Conservation (phyloP, 768 basidiomycete species). For the Trametes meyenii region DNA sequence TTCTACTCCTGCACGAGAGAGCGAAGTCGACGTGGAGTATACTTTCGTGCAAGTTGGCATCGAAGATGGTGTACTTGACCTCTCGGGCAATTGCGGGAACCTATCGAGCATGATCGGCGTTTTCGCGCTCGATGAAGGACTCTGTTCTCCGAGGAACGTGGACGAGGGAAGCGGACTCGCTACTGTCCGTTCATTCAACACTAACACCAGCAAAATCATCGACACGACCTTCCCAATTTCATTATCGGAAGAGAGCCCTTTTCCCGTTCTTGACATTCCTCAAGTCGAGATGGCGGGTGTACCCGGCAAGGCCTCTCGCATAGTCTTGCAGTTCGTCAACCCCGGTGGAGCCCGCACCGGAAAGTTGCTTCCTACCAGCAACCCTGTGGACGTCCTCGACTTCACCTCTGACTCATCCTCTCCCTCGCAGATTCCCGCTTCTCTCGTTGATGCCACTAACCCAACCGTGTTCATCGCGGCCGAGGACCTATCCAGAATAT, state of each 20-base stretch:
- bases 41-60: slow-evolving; percentile 65
- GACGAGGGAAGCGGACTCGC: slow-evolving; percentile 25
- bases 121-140: slow-evolving; percentile 68
- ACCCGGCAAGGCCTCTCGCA: slow-evolving; percentile 63
- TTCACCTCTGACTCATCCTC: slow-evolving; percentile 12
- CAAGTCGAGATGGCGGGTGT: slow-evolving; percentile 70
- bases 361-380: slow-evolving; percentile 64
- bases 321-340: slow-evolving; percentile 64
- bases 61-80: slow-evolving; percentile 60
- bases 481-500: slow-evolving; percentile 43
- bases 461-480: slow-evolving; percentile 66
- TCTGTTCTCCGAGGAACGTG: slow-evolving; percentile 40
- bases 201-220: slow-evolving; percentile 71
- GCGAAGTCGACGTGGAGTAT: slow-evolving; percentile 65
- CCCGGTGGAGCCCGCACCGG: slow-evolving; percentile 75
- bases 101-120: slow-evolving; percentile 73
- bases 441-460: slow-evolving; percentile 75
- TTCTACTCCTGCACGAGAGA: slow-evolving; percentile 41
- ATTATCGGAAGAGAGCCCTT: slow-evolving; percentile 13
- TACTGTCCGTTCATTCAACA: slow-evolving; percentile 67
- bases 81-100: slow-evolving; percentile 78
- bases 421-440: slow-evolving; percentile 33
- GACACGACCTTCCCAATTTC: slow-evolving; percentile 69
- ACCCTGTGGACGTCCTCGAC: slow-evolving; percentile 46
- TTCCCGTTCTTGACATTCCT: slow-evolving; percentile 47